Base-by-base conservation (phyloP, 176 grass and related monocot genomes). In the Guadua angustifolia region DNA sequence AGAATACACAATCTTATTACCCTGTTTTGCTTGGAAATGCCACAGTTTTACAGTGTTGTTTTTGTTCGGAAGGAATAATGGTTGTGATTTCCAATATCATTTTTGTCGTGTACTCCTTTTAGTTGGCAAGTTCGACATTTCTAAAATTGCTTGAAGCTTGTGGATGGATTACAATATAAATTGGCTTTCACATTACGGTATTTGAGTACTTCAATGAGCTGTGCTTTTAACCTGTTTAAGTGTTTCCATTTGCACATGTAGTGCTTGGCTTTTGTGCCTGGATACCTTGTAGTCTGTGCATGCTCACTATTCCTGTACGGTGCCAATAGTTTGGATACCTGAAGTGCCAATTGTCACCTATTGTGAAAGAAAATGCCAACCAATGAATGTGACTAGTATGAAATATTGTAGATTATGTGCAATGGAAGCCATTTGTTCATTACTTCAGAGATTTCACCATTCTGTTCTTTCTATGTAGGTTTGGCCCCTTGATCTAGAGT, bases 401-500 rank as follows among this genome's bases (percentile, higher is more conserved):
- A 21, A 73, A 50, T 45, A 14, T 81, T 77, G 46, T 57, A 18
- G 18, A 86, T 66, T 40, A 26, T 74, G 13, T 75, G 45, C 22
- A 74, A 7, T 39, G 8, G 5, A 63, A 63, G 40, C 33, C n/a
- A 19, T 66, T 14, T 4, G n/a, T 36, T 36, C 35, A 36, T 4
- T 75, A 17, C 32, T 75, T 38, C 35, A n/a, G 57, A 49, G 14
- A 73, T 38, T 74, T 60, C 35, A 71, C 38, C 50, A 6, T 7
- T 66, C 70, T 62, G 21, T 83, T 66, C 46, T 62, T 82, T 85
- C 3, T 82, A 62, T 92, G 83, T 74, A 97, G 94, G 90, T 97
- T 76, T 97, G 94, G 94, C 92, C 94, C 53, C 64, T 97, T 86
- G 90, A 94, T 78, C 43, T 97, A 26, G 91, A 92, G 55, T 86